A percentile compares a stretch with the other conserved stretches of the same genome.
Evolutionary conservation across 192 early-diverging fungal genomes (phyloP).

Genomic region (Linderina pennispora): DNA sequence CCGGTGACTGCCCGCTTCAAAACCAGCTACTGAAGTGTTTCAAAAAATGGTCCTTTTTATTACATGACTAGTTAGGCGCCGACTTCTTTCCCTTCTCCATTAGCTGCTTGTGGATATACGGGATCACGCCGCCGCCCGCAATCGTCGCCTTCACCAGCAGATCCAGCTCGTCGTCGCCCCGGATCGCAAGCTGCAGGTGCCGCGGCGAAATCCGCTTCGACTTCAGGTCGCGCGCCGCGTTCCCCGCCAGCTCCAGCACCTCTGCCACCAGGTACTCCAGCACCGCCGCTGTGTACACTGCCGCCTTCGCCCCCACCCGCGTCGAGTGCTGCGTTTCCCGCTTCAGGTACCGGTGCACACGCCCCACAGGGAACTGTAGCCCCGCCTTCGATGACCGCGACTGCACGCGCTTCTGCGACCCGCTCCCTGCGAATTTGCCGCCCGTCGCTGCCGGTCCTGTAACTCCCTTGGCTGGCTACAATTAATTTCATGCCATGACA

Average conservation of each 20-base stretch:
- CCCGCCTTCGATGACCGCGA: slow-evolving; percentile 46
- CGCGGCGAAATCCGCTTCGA: slow-evolving; percentile 87
- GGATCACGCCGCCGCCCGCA: slow-evolving; percentile 81
- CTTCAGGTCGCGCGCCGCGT: slow-evolving; percentile 86
- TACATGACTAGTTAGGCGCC: too few species aligned
- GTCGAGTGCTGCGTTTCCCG: slow-evolving; percentile 70
- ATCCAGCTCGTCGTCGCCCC: slow-evolving; percentile 90
- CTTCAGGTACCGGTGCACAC: slow-evolving; percentile 91
- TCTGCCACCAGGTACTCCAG: slow-evolving; percentile 92
- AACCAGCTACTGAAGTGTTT: too few species aligned
- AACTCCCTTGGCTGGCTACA: slow-evolving; percentile 44
- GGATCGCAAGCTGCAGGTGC: slow-evolving; percentile 86
- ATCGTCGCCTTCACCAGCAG: slow-evolving; percentile 84
- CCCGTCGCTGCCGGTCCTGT: slow-evolving; percentile 33
- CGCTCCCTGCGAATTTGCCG: slow-evolving; percentile 37
- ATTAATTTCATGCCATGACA: too few species aligned
- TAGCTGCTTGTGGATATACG: slow-evolving; percentile 50
- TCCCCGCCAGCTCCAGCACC: slow-evolving; percentile 88
- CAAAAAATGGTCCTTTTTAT: too few species aligned
- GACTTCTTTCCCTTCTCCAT: slow-evolving; percentile 47
- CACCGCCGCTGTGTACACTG: slow-evolving; percentile 87
- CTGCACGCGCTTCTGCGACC: slow-evolving; percentile 40
- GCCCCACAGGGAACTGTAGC: slow-evolving; percentile 85
- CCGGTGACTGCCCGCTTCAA: too few species aligned
- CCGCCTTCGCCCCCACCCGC: slow-evolving; percentile 84